Conservation (phyloP, 2,329 filamentous ascomycete species). For the Microdochium bolleyi region DNA sequence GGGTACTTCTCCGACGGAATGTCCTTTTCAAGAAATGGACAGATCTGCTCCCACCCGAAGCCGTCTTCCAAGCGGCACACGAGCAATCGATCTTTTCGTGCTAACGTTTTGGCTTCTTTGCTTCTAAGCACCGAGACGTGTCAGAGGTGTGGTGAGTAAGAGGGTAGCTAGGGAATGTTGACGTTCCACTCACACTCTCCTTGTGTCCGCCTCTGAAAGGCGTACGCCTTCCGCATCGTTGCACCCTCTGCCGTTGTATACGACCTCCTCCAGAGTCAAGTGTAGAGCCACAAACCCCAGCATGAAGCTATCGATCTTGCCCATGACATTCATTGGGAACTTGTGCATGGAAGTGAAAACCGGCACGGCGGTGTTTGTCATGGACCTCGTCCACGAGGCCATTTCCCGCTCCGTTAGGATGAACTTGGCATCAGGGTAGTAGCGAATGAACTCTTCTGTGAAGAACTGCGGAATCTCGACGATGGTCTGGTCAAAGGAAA, state of each 20-base stretch:
- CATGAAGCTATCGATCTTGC: constrained; percentile 10
- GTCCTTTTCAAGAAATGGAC: constrained; percentile 18
- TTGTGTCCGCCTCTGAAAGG: constrained; percentile 3
- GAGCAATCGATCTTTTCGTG: constrained; percentile 19
- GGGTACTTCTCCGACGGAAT: constrained; percentile 20
- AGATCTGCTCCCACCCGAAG: constrained; percentile 26
- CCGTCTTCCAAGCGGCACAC: constrained; percentile 22
- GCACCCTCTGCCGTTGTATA: constrained; percentile 6
- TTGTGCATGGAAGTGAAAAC: constrained; percentile 5
- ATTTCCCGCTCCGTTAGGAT: constrained; percentile 22
- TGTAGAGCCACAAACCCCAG: constrained; percentile 9
- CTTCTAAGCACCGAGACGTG: constrained; percentile 10
- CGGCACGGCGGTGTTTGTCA: constrained; percentile 13
- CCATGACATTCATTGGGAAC: constrained; percentile 16
- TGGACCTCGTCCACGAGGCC: constrained; percentile 18
- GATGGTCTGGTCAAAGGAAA: neutral
- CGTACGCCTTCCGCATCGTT: constrained; percentile 5
- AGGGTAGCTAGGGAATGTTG: constrained; percentile 1
- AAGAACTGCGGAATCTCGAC: constrained; percentile 17
- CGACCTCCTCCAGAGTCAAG: constrained; percentile 4
- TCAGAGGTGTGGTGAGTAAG: neutral
- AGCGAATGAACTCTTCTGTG: constrained; percentile 15
- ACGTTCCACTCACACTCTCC: constrained; percentile 4
- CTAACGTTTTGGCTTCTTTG: constrained; percentile 12
- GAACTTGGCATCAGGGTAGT: constrained; percentile 22